Base-by-base conservation (phyloP, 192 early-diverging fungal genomes). In the Podila epigama region DNA sequence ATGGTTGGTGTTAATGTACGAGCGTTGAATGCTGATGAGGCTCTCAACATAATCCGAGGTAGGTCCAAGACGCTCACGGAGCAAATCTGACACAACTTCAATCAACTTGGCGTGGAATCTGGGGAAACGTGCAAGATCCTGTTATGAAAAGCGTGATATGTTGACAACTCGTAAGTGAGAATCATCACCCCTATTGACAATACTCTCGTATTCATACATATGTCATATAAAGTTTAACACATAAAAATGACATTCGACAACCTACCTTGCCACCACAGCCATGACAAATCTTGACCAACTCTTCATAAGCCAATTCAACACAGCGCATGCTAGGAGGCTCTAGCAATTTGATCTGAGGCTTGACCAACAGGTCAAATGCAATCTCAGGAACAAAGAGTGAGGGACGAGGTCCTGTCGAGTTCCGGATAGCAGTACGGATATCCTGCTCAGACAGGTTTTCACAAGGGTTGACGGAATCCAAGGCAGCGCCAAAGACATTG, bases 1-100 rank as follows among this genome's bases (percentile, higher is more conserved):
- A 60, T 94, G 93, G 79, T 92, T 92, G 60, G 93, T 94, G 67
- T 94, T 94, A 68, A 94, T 92, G 65, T 94, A 94, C 1, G 91
- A 89, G 42, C 88, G 89, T 77, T 94, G 88, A 68, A 94, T 94
- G 56, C 89, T 81, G 72, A 94, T 90, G 69, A 94, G 72, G 65
- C 90, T 93, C 68, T 90, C 92, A 1, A 94, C 92, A 77, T 92
- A 94, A 8, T 75, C 79, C 0, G 89, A 84, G 3, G 93, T 92
- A 29, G 93, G 93, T 10, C 85, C 83, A 9, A 92, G 81, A 60
- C 91, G 81, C 71, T 94, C 93, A 13, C 89, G 87, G 51, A 94
- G 78, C 53, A 94, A 70, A 50, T 93, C 92, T 29, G 91, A 90
- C 15, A 94, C 89, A 12, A 92, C 92, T 67, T 94, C 90, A 66